phyloP scores from a whole-genome alignment of 768 basidiomycete species.

The Dentipellis fragilis region DNA sequence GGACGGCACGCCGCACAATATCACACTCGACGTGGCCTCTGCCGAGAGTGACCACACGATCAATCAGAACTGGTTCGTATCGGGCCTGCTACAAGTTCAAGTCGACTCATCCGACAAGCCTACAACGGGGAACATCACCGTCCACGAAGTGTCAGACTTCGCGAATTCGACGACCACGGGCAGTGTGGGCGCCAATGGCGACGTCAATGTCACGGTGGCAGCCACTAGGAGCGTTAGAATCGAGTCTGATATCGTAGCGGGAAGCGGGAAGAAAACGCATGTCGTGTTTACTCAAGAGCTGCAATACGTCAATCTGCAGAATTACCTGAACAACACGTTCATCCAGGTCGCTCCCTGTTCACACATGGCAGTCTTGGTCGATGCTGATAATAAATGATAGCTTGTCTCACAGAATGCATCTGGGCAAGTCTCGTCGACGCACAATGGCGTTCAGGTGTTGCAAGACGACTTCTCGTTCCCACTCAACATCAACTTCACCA shows the following conservation, averaged over 20 bases:
- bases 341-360: slow-evolving; percentile 24
- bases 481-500: slow-evolving; percentile 30
- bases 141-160: slow-evolving; percentile 47
- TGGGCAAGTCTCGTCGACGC: slow-evolving; percentile 37
- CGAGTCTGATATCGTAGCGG: slow-evolving; percentile 49
- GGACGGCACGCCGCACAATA: slow-evolving; percentile 58
- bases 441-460: slow-evolving; percentile 33
- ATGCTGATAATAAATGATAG: not conserved
- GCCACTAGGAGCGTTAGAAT: slow-evolving; percentile 49
- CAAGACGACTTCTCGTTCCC: slow-evolving; percentile 48
- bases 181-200: slow-evolving; percentile 27
- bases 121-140: slow-evolving; percentile 60
- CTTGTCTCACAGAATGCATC: slow-evolving; percentile 35
- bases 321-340: slow-evolving; percentile 38
- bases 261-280: slow-evolving; percentile 44
- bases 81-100: slow-evolving; percentile 56
- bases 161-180: slow-evolving; percentile 41
- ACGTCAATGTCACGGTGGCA: slow-evolving; percentile 53
- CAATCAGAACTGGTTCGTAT: slow-evolving; percentile 72
- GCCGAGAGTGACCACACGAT: slow-evolving; percentile 57
- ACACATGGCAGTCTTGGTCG: not conserved
- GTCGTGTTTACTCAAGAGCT: slow-evolving; percentile 58
- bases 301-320: slow-evolving; percentile 52
- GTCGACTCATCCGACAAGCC: slow-evolving; percentile 51
- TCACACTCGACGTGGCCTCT: slow-evolving; percentile 66